These are phyloP conservation scores for Athelia psychrophila DNA, from an alignment of 1,284 basidiomycete genomes.

Conservation along the genomic window DNA sequence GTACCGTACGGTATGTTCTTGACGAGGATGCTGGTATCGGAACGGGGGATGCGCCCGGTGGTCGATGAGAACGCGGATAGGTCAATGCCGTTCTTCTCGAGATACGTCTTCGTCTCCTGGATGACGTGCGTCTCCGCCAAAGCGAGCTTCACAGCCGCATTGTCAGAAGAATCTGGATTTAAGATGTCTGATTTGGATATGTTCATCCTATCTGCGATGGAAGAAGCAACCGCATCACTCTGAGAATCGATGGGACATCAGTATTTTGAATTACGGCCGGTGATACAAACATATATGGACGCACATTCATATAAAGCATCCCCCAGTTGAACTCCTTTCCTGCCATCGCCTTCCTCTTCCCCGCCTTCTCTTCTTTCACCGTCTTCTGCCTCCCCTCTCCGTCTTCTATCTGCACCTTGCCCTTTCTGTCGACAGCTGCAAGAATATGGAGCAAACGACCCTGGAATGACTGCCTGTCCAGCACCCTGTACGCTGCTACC, in stretches of 20 bases:
- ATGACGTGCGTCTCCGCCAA: conserved; percentile 96
- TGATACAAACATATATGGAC: conserved; percentile 32
- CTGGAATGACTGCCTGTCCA: conserved; percentile 90
- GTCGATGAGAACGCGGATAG: conserved; percentile 56
- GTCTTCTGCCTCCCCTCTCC: conserved; percentile 47
- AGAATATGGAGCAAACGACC: conserved; percentile 91
- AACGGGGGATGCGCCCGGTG: conserved; percentile 38
- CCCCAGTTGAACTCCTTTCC: conserved; percentile 95
- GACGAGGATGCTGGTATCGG: conserved; percentile 85
- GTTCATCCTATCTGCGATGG: conserved; percentile 79
- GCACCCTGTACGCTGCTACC: conserved; percentile 68
- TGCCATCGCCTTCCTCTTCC: conserved; percentile 71
- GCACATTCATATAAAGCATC: conserved; percentile 96
- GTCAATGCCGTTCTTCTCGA: conserved; percentile 71
- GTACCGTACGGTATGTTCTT: conserved; percentile 98
- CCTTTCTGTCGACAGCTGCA: conserved; percentile 70
- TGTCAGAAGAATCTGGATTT: conserved; percentile 64
- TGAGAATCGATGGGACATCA: conserved; percentile 30
- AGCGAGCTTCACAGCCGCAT: conserved; percentile 90
- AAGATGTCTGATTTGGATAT: conserved; percentile 87
- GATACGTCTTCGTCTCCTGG: conserved; percentile 89
- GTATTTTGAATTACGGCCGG: conserved; percentile 10
- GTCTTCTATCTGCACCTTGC: conserved; percentile 42
- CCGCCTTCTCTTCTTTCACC: conserved; percentile 68
- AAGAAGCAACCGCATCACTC: conserved; percentile 87